phyloP scores from a whole-genome alignment of 2,329 filamentous ascomycete genomes.

The Alternaria triticina region DNA sequence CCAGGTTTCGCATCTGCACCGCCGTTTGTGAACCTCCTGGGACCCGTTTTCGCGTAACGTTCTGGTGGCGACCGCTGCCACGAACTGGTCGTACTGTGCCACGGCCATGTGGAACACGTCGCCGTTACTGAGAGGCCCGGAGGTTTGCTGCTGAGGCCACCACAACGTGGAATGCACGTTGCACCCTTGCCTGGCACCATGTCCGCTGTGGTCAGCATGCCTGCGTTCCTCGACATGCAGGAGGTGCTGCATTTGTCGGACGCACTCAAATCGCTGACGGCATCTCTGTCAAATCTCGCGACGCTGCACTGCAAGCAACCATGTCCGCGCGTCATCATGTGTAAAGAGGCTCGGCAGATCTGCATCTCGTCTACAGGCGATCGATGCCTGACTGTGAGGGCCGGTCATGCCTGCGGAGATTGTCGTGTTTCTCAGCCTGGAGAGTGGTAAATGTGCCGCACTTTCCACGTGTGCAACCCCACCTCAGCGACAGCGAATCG shows the following conservation, averaged over 20 bases:
- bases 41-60: constrained; percentile 42
- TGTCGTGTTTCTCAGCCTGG: constrained; percentile 20
- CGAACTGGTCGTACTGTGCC: constrained; percentile 20
- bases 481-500: constrained; percentile 24
- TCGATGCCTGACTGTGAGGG: constrained; percentile 16
- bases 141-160: constrained; percentile 35
- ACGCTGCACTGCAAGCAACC: not conserved
- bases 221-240: constrained; percentile 13
- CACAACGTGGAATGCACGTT: constrained; percentile 46
- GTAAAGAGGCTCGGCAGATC: constrained; percentile 21
- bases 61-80: constrained; percentile 19
- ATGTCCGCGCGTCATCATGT: constrained; percentile 14
- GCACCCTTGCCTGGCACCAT: constrained; percentile 37
- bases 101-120: constrained; percentile 26
- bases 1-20: constrained; percentile 33
- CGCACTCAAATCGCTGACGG: constrained; percentile 2
- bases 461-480: constrained; percentile 36
- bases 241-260: not conserved
- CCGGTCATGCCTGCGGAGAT: constrained; percentile 11
- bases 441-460: constrained; percentile 19
- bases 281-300: constrained; percentile 3
- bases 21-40: constrained; percentile 36
- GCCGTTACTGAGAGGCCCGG: constrained; percentile 34
- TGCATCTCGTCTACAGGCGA: constrained; percentile 15
- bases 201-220: constrained; percentile 19